Conservation (phyloP, 192 early-diverging fungal species). For the Coemansia sp. region DNA sequence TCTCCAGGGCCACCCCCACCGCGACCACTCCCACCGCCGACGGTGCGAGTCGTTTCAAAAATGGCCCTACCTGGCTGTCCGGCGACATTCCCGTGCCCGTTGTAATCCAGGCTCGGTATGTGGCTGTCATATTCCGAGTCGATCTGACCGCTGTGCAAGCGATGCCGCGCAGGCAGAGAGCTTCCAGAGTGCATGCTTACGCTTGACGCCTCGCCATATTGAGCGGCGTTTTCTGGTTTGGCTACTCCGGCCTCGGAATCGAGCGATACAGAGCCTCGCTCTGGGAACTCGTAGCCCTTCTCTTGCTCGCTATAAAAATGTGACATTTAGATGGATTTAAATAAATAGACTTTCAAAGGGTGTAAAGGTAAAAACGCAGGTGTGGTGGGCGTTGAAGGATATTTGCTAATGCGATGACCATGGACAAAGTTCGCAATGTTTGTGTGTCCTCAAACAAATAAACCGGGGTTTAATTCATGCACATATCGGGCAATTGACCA, state of each 20-base stretch:
- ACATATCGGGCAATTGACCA: not conserved
- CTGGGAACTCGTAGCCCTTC: slow-evolving; percentile 4
- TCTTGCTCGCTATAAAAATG: slow-evolving; percentile 7
- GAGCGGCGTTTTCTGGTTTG: not conserved
- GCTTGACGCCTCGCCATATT: not conserved
- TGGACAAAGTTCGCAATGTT: not conserved
- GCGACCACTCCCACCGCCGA: not conserved
- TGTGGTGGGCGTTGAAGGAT: not conserved
- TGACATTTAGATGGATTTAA: not conserved
- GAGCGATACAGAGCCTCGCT: not conserved
- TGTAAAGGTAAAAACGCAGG: not conserved
- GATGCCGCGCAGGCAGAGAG: slow-evolving; percentile 3
- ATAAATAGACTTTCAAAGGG: not conserved
- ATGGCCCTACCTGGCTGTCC: not conserved
- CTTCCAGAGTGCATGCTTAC: not conserved
- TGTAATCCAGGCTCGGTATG: not conserved
- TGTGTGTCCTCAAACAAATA: not conserved
- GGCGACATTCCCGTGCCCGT: not conserved
- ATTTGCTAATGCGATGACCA: not conserved
- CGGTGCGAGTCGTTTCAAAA: slow-evolving; percentile 1
- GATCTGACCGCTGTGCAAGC: slow-evolving; percentile 12
- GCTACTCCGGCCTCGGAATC: not conserved
- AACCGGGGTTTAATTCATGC: not conserved
- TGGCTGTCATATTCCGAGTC: slow-evolving; percentile 21
- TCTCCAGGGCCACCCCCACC: slow-evolving; percentile 14